Evolutionary conservation across 2,329 filamentous ascomycete species (phyloP).

Genomic region (Setomelanomma holmii): DNA sequence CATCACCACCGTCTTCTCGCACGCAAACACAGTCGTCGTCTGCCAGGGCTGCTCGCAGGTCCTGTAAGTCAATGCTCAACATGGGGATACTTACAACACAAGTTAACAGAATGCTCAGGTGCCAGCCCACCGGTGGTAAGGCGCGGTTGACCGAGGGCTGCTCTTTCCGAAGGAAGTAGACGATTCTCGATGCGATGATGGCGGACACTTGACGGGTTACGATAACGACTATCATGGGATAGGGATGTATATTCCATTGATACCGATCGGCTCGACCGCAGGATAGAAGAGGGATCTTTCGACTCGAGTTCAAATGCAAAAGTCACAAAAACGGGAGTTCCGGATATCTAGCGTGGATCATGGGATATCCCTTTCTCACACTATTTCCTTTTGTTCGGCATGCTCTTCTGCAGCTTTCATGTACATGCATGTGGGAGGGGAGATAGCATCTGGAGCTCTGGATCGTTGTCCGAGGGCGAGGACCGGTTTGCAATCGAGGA

Average conservation of each 20-base stretch:
- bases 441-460: constrained; percentile 52
- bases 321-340: constrained; percentile 53
- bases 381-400: constrained; percentile 49
- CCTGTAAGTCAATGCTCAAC: constrained; percentile 58
- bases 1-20: constrained; percentile 99
- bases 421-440: constrained; percentile 53
- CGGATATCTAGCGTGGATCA: constrained; percentile 54
- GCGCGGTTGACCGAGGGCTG: constrained; percentile 98
- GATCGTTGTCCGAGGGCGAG: constrained; percentile 47
- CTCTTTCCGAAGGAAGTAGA: constrained; percentile 99
- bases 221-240: constrained; percentile 48
- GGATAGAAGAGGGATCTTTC: constrained; percentile 55
- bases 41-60: constrained; percentile 99
- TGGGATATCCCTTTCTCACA: constrained; percentile 47
- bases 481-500: constrained; percentile 56
- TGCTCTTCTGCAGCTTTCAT: constrained; percentile 48
- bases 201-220: constrained; percentile 45
- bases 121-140: constrained; percentile 99
- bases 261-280: constrained; percentile 51
- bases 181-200: constrained; percentile 40
- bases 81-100: constrained; percentile 8
- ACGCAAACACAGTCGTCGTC: constrained; percentile 99
- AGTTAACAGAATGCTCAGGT: constrained; percentile 54
- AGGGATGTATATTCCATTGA: constrained; percentile 50
- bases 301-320: constrained; percentile 50